A percentile compares a stretch with the other conserved stretches of the same genome.
These are phyloP conservation scores for Brettanomyces anomalus DNA, from an alignment of 805 yeast species.

Conservation along the genomic window DNA sequence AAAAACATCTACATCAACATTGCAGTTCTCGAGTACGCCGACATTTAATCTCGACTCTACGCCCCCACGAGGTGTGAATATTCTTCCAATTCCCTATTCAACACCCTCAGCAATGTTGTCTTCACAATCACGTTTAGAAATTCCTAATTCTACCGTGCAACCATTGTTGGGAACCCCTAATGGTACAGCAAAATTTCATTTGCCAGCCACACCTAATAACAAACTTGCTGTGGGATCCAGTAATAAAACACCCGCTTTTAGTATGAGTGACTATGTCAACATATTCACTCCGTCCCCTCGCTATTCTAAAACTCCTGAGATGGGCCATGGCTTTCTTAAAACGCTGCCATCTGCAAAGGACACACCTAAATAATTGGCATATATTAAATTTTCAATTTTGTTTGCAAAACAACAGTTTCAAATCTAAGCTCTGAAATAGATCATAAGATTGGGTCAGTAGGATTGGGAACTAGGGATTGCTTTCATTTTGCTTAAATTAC, in stretches of 20 bases:
- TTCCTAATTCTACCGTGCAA: constrained; percentile 7
- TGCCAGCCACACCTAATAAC: constrained; percentile 25
- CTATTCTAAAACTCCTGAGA: constrained; percentile 29
- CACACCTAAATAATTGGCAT: too few relatives aligned
- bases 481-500: too few relatives aligned
- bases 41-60: constrained; percentile 16
- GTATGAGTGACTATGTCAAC: constrained; percentile 76
- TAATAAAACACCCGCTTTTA: constrained; percentile 55
- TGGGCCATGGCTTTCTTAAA: constrained; percentile 3
- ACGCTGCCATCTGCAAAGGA: too few relatives aligned
- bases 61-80: constrained; percentile 14
- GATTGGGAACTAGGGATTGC: too few relatives aligned
- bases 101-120: constrained; percentile 13
- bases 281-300: constrained; percentile 66
- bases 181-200: constrained; percentile 13
- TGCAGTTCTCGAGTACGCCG: constrained; percentile 12
- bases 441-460: too few relatives aligned
- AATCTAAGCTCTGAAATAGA: too few relatives aligned
- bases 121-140: constrained; percentile 7
- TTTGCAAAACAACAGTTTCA: too few relatives aligned
- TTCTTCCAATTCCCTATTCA: constrained; percentile 11
- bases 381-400: too few relatives aligned
- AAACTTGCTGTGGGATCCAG: constrained; percentile 13
- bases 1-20: constrained; percentile 13
- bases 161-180: constrained; percentile 12